Percentiles rank a stretch among this genome's conserved stretches.
Evolutionary conservation across 2,329 filamentous ascomycete species (phyloP).

Genomic region (Zymoseptoria ardabiliae): DNA sequence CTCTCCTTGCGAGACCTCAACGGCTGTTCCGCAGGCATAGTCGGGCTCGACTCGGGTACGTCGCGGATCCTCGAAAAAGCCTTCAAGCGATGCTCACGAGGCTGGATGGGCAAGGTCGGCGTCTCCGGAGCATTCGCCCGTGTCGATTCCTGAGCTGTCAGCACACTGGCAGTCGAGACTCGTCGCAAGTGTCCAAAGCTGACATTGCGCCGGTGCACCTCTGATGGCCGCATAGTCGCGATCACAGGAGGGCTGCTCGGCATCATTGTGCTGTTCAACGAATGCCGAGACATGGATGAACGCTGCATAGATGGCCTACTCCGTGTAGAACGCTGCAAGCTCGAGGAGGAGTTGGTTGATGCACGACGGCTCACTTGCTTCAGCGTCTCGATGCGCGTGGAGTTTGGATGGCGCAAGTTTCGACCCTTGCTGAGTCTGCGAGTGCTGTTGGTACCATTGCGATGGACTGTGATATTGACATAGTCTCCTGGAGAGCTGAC

Average conservation of each 20-base stretch:
- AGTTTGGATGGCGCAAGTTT: constrained; percentile 36
- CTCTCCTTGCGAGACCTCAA: constrained; percentile 32
- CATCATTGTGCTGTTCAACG: constrained; percentile 40
- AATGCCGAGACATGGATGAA: constrained; percentile 32
- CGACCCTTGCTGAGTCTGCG: constrained; percentile 28
- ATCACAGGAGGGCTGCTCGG: constrained; percentile 43
- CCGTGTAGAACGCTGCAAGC: constrained; percentile 23
- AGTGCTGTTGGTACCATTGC: constrained; percentile 34
- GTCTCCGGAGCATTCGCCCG: constrained; percentile 19
- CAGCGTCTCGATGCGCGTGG: constrained; percentile 35
- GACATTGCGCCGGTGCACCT: constrained; percentile 52
- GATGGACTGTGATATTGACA: constrained; percentile 63
- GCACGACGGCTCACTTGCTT: constrained; percentile 23
- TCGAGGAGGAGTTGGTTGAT: constrained; percentile 30
- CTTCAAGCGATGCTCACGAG: constrained; percentile 18
- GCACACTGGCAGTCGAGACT: constrained; percentile 36
- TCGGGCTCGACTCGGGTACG: constrained; percentile 24
- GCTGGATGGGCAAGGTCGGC: constrained; percentile 20
- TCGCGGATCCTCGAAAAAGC: constrained; percentile 16
- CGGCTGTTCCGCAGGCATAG: constrained; percentile 22
- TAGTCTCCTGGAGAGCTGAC: constrained; percentile 48
- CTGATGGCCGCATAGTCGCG: constrained; percentile 41
- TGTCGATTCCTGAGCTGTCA: constrained; percentile 29
- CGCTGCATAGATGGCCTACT: constrained; percentile 29
- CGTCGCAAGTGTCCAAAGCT: constrained; percentile 53